Evolutionary conservation across 306 rosid genomes (phyloP).

Genomic region (Urtica urens): DNA sequence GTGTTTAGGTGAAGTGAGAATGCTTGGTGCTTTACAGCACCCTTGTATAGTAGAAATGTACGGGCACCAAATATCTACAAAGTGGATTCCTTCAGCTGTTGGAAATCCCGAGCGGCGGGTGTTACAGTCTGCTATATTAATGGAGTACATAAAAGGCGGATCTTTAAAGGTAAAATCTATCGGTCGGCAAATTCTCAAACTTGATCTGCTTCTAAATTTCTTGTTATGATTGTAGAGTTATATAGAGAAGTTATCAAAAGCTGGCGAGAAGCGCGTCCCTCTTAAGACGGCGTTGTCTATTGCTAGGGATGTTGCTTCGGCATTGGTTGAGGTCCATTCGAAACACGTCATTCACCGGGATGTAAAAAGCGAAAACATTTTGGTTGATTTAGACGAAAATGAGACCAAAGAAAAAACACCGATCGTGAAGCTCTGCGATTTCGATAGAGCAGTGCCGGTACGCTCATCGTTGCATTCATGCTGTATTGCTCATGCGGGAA

Average conservation of each 20-base stretch:
- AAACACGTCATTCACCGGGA: slow-evolving; percentile 94
- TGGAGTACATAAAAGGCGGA: slow-evolving; percentile 81
- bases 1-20: slow-evolving; percentile 89
- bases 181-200: background rate
- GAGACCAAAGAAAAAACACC: slow-evolving; percentile 67
- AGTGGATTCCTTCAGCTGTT: slow-evolving; percentile 66
- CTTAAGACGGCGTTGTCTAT: slow-evolving; percentile 52
- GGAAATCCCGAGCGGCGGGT: slow-evolving; percentile 47
- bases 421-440: slow-evolving; percentile 88
- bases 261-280: slow-evolving; percentile 66
- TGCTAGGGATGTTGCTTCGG: slow-evolving; percentile 73
- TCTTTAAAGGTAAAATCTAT: slow-evolving; percentile 56
- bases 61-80: slow-evolving; percentile 73
- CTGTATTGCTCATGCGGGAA: slow-evolving; percentile 75
- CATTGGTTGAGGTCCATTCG: slow-evolving; percentile 74
- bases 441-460: slow-evolving; percentile 89
- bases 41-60: slow-evolving; percentile 86
- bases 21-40: slow-evolving; percentile 68
- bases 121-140: slow-evolving; percentile 62
- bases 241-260: slow-evolving; percentile 48
- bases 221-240: slow-evolving; percentile 33
- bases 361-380: slow-evolving; percentile 79
- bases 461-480: slow-evolving; percentile 71
- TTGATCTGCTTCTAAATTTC: slow-evolving; percentile 3
- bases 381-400: slow-evolving; percentile 62